Base-by-base conservation (phyloP, 495 filamentous ascomycete species). In the Achaetomiella virescens region DNA sequence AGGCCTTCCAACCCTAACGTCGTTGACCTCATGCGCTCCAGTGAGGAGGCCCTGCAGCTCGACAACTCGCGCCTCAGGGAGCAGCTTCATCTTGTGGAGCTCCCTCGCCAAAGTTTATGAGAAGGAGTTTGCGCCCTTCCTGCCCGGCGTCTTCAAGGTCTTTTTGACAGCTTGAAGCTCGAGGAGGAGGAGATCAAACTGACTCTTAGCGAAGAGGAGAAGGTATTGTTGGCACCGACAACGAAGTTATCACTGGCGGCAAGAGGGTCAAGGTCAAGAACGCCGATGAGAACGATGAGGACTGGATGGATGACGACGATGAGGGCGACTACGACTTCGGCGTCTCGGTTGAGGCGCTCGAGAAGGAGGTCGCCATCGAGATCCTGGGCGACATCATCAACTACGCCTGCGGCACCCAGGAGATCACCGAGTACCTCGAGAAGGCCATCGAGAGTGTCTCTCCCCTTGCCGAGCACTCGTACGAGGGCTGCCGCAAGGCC, bases 301-400 rank as follows among this genome's bases (percentile, higher is more conserved):
- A 71, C 9, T 75, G 73, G 66, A 78, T 78, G 56, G 84, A 86
- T 41, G 75, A 85, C 22, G 84, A 88, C 41, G 87, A 86, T 24
- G 84, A 91, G 21, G 88, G 90, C 48, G 88, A 86, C 40, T 91
- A 87, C 86, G 88, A 95, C 56, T 77, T 81, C 35, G 75, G 85
- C 55, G 86, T 93, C 31, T 92, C 88, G 24, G 88, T 89, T 38
- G 81, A 97, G 48, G 90, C 92, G 21, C 77, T 96, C 55, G 93
- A 98, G 77, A 97, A 98, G 72, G 93, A 98, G 73, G 95, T 97
- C 55, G 93, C 95, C 41, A 80, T 95, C 40, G 93, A 98, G 72
- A 90, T 96, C 14, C 76, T 97, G 40, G 93, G 92, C 50, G 93
- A 98, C 64, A 81, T 98, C 29, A 83, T 98, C 61, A 88, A 87